phyloP scores from a whole-genome alignment of 257 asterid genomes.

The Ilex asprella region DNA sequence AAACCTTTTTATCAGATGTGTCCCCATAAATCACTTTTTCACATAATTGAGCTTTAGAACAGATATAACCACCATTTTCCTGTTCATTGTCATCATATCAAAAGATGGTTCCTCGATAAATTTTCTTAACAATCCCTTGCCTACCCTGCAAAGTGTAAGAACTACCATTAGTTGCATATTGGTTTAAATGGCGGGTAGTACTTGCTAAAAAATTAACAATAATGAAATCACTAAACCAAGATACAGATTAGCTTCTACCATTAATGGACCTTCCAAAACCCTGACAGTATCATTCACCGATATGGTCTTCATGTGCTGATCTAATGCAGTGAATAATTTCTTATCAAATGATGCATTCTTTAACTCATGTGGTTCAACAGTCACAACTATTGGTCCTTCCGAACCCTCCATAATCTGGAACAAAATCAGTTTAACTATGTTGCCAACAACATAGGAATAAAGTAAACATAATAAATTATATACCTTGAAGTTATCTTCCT shows the following conservation, averaged over 20 bases:
- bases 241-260: conserved; percentile 33
- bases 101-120: conserved; percentile 70
- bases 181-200: background rate
- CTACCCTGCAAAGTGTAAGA: conserved; percentile 51
- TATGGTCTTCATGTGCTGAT: conserved; percentile 51
- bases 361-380: conserved; percentile 48
- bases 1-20: conserved; percentile 52
- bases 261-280: conserved; percentile 73
- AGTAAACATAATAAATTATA: conserved; percentile 10
- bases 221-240: background rate
- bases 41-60: conserved; percentile 57
- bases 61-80: conserved; percentile 65
- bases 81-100: conserved; percentile 55
- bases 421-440: background rate
- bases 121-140: conserved; percentile 72
- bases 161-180: background rate
- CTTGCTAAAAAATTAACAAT: background rate
- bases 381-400: conserved; percentile 61
- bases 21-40: conserved; percentile 60
- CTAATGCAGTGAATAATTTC: conserved; percentile 72
- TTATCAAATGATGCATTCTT: conserved; percentile 79
- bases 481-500: conserved; percentile 79
- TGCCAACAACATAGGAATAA: conserved; percentile 11
- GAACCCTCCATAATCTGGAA: conserved; percentile 67
- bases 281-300: conserved; percentile 65